Evolutionary conservation across 192 early-diverging fungal species (phyloP).

Genomic region (Coemansia sp.): DNA sequence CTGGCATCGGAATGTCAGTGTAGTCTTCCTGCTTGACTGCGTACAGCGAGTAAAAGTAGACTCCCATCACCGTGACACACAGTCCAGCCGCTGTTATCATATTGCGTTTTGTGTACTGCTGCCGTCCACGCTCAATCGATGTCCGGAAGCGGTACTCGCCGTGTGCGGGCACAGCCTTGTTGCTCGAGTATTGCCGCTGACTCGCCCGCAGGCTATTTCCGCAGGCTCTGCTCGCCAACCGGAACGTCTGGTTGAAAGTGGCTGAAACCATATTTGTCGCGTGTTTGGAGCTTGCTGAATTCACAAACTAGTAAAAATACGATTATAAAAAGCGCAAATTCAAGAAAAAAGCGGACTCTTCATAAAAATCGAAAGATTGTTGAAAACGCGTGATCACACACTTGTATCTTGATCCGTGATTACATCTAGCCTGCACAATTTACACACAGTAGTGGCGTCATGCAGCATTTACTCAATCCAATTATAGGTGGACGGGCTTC

Average conservation of each 20-base stretch:
- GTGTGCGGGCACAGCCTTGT: slow-evolving; percentile 14
- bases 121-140: slow-evolving; percentile 52
- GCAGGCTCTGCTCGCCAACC: neutral
- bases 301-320: neutral
- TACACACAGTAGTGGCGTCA: slow-evolving; percentile 18
- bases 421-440: slow-evolving; percentile 27
- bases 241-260: too few species aligned
- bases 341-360: neutral
- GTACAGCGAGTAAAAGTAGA: slow-evolving; percentile 69
- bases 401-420: neutral
- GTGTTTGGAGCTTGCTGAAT: too few species aligned
- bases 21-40: slow-evolving; percentile 78
- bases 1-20: slow-evolving; percentile 70
- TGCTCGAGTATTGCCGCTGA: neutral
- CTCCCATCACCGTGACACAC: slow-evolving; percentile 12
- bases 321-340: neutral
- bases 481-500: slow-evolving; percentile 33
- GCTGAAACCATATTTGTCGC: too few species aligned
- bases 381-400: too few species aligned
- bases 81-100: slow-evolving; percentile 30
- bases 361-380: neutral
- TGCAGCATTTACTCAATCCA: slow-evolving; percentile 35
- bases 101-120: slow-evolving; percentile 29
- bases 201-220: slow-evolving; percentile 5
- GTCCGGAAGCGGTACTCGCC: slow-evolving; percentile 41